Evolutionary conservation across 2,329 filamentous ascomycete species (phyloP).

Genomic region (Beauveria pseudobassiana): DNA sequence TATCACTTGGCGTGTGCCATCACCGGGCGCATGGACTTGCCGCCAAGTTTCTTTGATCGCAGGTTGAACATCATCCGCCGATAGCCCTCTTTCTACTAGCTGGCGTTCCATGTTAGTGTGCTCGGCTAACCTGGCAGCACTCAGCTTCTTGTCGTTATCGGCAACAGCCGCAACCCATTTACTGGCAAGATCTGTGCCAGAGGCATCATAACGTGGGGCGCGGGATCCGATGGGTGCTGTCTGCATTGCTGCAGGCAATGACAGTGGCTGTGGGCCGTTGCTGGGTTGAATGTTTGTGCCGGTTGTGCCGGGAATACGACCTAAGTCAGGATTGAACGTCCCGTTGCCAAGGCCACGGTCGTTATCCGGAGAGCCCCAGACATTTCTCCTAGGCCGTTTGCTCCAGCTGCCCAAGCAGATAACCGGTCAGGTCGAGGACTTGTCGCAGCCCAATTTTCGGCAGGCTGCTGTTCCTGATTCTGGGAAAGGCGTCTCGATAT

Average conservation of each 20-base stretch:
- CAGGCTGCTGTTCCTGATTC: constrained; percentile 24
- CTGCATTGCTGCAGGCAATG: constrained; percentile 25
- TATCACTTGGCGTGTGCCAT: constrained; percentile 26
- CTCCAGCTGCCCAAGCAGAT: constrained; percentile 40
- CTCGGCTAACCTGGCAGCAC: constrained; percentile 30
- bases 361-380: constrained; percentile 69
- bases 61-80: constrained; percentile 37
- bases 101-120: constrained; percentile 36
- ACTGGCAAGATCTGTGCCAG: constrained; percentile 27
- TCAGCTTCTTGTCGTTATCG: constrained; percentile 40
- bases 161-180: constrained; percentile 36
- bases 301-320: constrained; percentile 35
- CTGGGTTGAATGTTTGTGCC: constrained; percentile 25
- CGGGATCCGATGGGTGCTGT: constrained; percentile 25
- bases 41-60: constrained; percentile 49
- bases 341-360: constrained; percentile 70
- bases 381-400: constrained; percentile 46
- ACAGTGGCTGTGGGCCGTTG: constrained; percentile 39
- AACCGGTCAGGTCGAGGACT: constrained; percentile 40
- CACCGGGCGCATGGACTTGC: constrained; percentile 30
- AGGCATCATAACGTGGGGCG: constrained; percentile 20
- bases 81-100: constrained; percentile 36
- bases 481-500: constrained; percentile 24
- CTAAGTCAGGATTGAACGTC: constrained; percentile 60
- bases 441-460: constrained; percentile 31